Percentiles rank a stretch among this genome's conserved stretches.
phyloP scores from a whole-genome alignment of 2,329 filamentous ascomycete genomes.

The Rutstroemia sp. region DNA sequence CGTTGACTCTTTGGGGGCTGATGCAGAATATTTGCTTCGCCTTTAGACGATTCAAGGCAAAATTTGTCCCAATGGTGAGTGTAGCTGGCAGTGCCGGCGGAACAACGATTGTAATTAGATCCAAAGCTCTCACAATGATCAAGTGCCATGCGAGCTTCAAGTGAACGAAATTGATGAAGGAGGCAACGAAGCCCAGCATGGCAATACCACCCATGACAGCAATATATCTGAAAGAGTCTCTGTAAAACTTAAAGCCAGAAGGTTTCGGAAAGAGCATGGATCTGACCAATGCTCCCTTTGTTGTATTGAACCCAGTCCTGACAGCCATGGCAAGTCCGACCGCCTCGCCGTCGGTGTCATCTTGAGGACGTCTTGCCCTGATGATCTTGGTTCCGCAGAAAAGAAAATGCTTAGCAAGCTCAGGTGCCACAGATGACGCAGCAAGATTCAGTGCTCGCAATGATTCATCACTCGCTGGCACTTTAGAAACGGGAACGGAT shows the following conservation, averaged over 20 bases:
- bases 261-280: constrained; percentile 99
- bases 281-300: constrained; percentile 88
- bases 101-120: constrained; percentile 96
- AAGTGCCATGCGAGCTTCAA: constrained; percentile 79
- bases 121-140: constrained; percentile 84
- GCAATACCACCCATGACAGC: constrained; percentile 91
- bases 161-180: constrained; percentile 86
- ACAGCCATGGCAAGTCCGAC: constrained; percentile 88
- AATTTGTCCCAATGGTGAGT: constrained; percentile 92
- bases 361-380: constrained; percentile 78
- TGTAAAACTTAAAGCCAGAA: constrained; percentile 97
- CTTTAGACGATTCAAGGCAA: constrained; percentile 80
- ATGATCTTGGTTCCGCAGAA: constrained; percentile 96
- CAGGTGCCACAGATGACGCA: constrained; percentile 74
- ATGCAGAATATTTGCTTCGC: constrained; percentile 94
- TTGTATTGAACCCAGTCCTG: constrained; percentile 93
- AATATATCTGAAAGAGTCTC: constrained; percentile 96
- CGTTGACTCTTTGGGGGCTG: constrained; percentile 92
- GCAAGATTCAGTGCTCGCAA: constrained; percentile 69
- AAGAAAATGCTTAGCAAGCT: constrained; percentile 80
- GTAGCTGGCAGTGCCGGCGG: constrained; percentile 92
- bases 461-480: constrained; percentile 73
- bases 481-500: constrained; percentile 93
- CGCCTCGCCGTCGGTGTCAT: constrained; percentile 77
- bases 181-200: constrained; percentile 77